phyloP scores from a whole-genome alignment of 331 rosid species.

The Cucumis variabilis region DNA sequence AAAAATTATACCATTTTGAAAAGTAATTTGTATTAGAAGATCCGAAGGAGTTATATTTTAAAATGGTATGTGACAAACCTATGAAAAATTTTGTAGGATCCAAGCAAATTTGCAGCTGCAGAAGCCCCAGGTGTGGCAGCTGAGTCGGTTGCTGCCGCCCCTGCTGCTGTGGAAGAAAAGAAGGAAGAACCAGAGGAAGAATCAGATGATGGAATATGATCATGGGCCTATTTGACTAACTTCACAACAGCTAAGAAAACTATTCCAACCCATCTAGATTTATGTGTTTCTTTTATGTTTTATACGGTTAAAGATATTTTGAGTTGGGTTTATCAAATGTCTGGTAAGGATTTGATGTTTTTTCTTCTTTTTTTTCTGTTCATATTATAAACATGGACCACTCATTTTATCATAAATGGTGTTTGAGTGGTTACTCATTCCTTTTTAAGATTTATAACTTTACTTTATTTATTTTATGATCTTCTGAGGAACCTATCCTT shows the following conservation, averaged over 20 bases:
- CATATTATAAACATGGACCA: background rate
- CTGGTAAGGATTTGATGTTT: background rate
- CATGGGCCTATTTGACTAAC: conserved; percentile 61
- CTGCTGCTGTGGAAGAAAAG: conserved; percentile 59
- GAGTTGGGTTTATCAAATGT: background rate
- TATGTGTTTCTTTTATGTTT: background rate
- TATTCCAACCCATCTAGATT: background rate
- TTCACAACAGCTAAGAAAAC: background rate
- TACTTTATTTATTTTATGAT: background rate
- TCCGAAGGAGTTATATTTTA: background rate
- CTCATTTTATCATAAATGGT: background rate
- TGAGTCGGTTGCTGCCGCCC: conserved; percentile 35
- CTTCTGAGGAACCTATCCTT: background rate
- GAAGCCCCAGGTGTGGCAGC: conserved; percentile 46
- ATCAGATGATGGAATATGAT: conserved; percentile 70
- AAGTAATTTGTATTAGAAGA: too few relatives aligned
- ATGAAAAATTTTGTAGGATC: conserved; percentile 53
- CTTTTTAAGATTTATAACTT: background rate
- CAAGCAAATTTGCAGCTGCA: conserved; percentile 76
- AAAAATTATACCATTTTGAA: too few relatives aligned
- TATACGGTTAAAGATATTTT: background rate
- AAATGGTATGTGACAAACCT: background rate
- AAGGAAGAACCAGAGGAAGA: conserved; percentile 74
- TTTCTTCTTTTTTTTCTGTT: background rate
- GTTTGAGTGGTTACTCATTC: background rate